Percentiles rank a stretch among this genome's conserved stretches.
Conservation (phyloP, 495 filamentous ascomycete genomes). For the Neurospora sp. region DNA sequence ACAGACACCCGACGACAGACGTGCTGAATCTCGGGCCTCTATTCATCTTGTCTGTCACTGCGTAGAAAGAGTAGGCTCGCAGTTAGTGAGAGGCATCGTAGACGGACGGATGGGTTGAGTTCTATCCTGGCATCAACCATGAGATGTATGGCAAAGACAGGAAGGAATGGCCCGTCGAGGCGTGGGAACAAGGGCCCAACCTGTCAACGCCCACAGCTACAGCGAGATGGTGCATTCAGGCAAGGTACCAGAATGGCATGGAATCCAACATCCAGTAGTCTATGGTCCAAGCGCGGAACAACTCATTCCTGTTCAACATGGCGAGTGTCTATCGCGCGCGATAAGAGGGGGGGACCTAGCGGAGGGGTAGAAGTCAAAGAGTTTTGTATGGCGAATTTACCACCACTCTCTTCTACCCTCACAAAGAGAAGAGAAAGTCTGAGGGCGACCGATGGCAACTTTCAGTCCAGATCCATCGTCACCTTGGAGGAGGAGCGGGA, state of each 20-base stretch:
- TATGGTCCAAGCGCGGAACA: not conserved
- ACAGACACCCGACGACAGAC: not conserved
- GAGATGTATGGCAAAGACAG: not conserved
- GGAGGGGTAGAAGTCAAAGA: not conserved
- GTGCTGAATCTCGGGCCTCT: not conserved
- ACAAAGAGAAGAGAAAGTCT: not conserved
- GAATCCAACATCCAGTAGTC: not conserved
- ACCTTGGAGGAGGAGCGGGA: not conserved
- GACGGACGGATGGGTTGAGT: slow-evolving; percentile 65
- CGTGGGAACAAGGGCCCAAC: slow-evolving; percentile 5
- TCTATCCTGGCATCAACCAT: slow-evolving; percentile 56
- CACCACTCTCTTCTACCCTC: not conserved
- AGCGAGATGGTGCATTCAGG: not conserved
- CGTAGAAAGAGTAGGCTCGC: not conserved
- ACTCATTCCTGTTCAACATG: not conserved
- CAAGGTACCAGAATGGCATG: not conserved
- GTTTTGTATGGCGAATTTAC: not conserved
- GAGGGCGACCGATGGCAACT: not conserved
- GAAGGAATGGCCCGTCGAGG: slow-evolving; percentile 3
- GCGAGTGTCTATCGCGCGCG: not conserved
- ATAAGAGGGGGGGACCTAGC: not conserved
- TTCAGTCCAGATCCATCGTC: not conserved
- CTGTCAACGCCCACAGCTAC: not conserved
- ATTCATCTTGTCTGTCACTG: not conserved
- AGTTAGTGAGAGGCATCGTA: not conserved